Evolutionary conservation across 2,329 filamentous ascomycete genomes (phyloP).

Genomic region (Raffaelea deltoideospora): DNA sequence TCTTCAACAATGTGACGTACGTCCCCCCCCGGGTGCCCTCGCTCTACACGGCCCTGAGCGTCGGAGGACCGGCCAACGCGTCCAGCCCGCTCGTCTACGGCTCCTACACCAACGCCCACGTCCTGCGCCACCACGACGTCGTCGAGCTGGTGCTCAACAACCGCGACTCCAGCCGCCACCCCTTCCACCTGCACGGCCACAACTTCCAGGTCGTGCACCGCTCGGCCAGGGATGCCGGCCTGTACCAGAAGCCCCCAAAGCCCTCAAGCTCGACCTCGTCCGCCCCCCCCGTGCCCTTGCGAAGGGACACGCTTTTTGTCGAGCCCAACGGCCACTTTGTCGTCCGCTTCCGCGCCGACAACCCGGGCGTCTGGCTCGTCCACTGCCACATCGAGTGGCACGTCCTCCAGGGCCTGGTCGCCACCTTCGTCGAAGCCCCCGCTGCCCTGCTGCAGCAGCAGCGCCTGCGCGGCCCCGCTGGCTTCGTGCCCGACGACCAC

Average conservation of each 20-base stretch:
- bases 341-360: conserved; percentile 33
- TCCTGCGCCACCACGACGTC: conserved; percentile 52
- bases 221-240: conserved; percentile 38
- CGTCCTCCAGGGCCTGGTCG: conserved; percentile 28
- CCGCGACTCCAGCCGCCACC: conserved; percentile 9
- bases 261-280: neutral
- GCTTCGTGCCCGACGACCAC: conserved; percentile 43
- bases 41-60: conserved; percentile 58
- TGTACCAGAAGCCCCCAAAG: conserved; percentile 22
- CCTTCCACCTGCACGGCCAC: conserved; percentile 11
- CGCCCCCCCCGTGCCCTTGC: conserved; percentile 40
- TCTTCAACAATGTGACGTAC: conserved; percentile 70
- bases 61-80: conserved; percentile 41
- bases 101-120: conserved; percentile 45
- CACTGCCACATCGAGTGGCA: conserved; percentile 43
- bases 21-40: conserved; percentile 59
- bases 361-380: conserved; percentile 31
- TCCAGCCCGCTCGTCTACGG: conserved; percentile 50
- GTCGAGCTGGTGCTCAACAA: conserved; percentile 49
- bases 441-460: conserved; percentile 22
- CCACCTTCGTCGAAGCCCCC: conserved; percentile 30
- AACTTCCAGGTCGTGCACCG: conserved; percentile 34
- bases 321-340: conserved; percentile 32
- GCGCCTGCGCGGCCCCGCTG: no score
- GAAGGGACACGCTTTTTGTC: conserved; percentile 25